These are phyloP conservation scores for Chalaropsis thielavioides DNA, from an alignment of 2,329 filamentous ascomycete genomes.

Conservation along the genomic window DNA sequence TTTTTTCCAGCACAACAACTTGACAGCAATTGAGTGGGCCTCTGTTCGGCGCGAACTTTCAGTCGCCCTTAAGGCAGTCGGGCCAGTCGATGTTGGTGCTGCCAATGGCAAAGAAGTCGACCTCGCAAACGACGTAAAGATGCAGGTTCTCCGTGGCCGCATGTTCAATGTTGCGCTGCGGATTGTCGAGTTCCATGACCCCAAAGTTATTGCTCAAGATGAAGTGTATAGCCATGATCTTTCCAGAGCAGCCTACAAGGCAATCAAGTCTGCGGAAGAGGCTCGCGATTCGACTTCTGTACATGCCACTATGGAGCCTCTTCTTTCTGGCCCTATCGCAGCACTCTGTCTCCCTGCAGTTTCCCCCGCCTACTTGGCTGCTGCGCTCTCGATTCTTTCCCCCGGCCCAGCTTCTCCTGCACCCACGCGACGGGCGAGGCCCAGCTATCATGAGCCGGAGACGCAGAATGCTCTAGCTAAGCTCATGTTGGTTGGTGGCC, in stretches of 20 bases:
- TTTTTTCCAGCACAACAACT: conserved; percentile 60
- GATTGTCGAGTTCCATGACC: conserved; percentile 70
- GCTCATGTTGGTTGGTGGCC: conserved; percentile 69
- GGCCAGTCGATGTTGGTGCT: conserved; percentile 2
- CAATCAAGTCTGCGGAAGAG: conserved; percentile 29
- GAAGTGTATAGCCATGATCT: conserved; percentile 33
- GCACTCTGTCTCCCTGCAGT: conserved; percentile 68
- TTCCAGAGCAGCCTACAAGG: conserved; percentile 37
- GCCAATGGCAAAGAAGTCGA: conserved; percentile 29
- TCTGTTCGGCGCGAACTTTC: conserved; percentile 32
- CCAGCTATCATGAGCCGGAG: conserved; percentile 63
- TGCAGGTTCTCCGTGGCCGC: conserved; percentile 76
- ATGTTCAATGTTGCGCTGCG: conserved; percentile 78
- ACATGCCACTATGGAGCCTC: conserved; percentile 50
- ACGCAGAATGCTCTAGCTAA: conserved; percentile 79
- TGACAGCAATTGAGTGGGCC: conserved; percentile 50
- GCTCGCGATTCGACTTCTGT: conserved; percentile 25
- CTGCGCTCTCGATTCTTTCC: conserved; percentile 62
- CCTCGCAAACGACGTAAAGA: conserved; percentile 48
- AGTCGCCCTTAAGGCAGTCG: conserved; percentile 31
- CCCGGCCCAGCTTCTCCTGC: conserved; percentile 63
- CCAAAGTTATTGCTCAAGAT: conserved; percentile 27
- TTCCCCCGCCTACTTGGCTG: conserved; percentile 69
- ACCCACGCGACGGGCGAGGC: conserved; percentile 59
- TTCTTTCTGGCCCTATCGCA: conserved; percentile 71